phyloP scores from a whole-genome alignment of 768 basidiomycete genomes.

The Russula virescens region DNA sequence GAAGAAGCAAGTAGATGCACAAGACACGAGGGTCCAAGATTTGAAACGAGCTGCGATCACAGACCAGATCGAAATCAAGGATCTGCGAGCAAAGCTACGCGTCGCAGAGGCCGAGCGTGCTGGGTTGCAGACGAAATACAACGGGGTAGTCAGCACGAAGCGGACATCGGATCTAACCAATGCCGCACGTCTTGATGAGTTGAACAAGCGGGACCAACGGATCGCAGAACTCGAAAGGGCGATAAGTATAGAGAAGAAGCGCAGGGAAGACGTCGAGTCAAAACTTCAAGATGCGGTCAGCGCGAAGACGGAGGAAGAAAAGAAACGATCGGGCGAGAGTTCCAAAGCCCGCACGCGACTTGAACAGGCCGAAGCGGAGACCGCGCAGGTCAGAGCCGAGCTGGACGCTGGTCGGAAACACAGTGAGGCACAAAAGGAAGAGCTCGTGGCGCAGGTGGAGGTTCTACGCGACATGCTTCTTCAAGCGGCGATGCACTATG shows the following conservation, averaged over 20 bases:
- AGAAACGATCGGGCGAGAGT: constrained; percentile 32
- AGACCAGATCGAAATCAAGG: constrained; percentile 61
- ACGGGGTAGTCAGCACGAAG: constrained; percentile 46
- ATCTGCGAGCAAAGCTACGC: constrained; percentile 53
- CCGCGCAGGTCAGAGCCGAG: constrained; percentile 32
- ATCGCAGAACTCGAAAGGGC: constrained; percentile 54
- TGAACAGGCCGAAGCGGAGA: constrained; percentile 34
- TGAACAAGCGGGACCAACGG: constrained; percentile 46
- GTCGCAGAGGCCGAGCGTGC: constrained; percentile 50
- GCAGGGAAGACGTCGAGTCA: constrained; percentile 43
- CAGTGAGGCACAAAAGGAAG: constrained; percentile 38
- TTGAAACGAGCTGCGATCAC: constrained; percentile 43
- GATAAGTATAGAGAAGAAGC: constrained; percentile 44
- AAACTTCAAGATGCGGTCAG: constrained; percentile 38
- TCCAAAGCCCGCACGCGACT: constrained; percentile 36
- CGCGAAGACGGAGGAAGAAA: constrained; percentile 40
- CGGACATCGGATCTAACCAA: constrained; percentile 47
- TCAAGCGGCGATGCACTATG: constrained; percentile 45
- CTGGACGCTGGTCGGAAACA: constrained; percentile 32
- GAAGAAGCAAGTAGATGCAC: constrained; percentile 52
- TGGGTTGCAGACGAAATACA: constrained; percentile 47
- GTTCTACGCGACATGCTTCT: constrained; percentile 42
- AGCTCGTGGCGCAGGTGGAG: constrained; percentile 46
- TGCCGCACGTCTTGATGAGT: constrained; percentile 47
- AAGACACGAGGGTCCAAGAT: constrained; percentile 58